Evolutionary conservation across 208 protist genomes (phyloP).

Genomic region (Leishmania mexicana): DNA sequence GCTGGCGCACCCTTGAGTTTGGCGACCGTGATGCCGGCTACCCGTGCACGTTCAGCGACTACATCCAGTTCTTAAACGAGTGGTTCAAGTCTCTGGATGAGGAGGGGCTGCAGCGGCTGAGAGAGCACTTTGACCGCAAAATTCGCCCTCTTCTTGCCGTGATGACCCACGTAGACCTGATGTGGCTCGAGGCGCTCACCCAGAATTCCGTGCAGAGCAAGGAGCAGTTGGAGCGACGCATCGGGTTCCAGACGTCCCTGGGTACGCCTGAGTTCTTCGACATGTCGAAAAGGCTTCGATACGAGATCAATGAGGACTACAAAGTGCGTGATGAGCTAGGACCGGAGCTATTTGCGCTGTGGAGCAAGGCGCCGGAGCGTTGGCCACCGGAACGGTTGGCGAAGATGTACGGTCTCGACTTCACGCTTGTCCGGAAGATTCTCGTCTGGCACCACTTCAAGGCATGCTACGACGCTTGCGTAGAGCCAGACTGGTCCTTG

Average conservation of each 20-base stretch:
- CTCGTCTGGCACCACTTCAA: slow-evolving; percentile 95
- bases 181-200: slow-evolving; percentile 92
- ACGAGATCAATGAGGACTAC: slow-evolving; percentile 95
- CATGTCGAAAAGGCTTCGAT: slow-evolving; percentile 90
- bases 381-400: slow-evolving; percentile 94
- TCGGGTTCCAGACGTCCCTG: slow-evolving; percentile 91
- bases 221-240: slow-evolving; percentile 85
- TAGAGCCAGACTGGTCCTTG: slow-evolving; percentile 93
- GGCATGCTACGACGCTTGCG: slow-evolving; percentile 94
- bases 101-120: slow-evolving; percentile 89
- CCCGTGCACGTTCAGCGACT: slow-evolving; percentile 92
- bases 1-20: slow-evolving; percentile 92
- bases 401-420: slow-evolving; percentile 95
- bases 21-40: slow-evolving; percentile 88
- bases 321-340: slow-evolving; percentile 94
- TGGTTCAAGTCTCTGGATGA: slow-evolving; percentile 94
- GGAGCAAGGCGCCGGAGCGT: slow-evolving; percentile 92
- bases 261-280: slow-evolving; percentile 94
- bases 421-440: slow-evolving; percentile 92
- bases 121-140: slow-evolving; percentile 93
- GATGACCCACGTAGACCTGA: slow-evolving; percentile 91
- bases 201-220: slow-evolving; percentile 91
- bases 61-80: slow-evolving; percentile 94
- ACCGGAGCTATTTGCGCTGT: slow-evolving; percentile 93
- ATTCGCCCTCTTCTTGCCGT: slow-evolving; percentile 92